Evolutionary conservation across 2,329 filamentous ascomycete species (phyloP), one percentile per base, ranked within the genome.

Genomic region (Fusarium floridanum): DNA sequence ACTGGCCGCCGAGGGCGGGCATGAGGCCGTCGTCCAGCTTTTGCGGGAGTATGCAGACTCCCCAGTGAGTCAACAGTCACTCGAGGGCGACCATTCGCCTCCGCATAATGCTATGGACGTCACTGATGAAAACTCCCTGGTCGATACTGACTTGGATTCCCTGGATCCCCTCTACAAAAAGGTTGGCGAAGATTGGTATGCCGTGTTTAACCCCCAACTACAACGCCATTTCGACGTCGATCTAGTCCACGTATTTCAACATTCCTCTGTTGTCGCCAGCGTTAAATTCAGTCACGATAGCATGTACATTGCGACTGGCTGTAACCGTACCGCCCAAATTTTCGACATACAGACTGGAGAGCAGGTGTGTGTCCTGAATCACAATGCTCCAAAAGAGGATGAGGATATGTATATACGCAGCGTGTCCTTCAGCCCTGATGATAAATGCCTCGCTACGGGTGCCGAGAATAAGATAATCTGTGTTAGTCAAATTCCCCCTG

Each of bases 391-490:
- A 5, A 0, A 48, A 27, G 8, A 5, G 22, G 5, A 4, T 16
- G 4, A 10, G 1, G 8, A 1, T 48, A 6, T 17, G 2, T 48
- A 27, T 16, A 6, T 27, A 27, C 9, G 22, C 45, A 48, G 45
- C 14, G 14, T 50, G 22, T 11, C 22, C 22, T 50, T 50, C 22
- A 50, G 45, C 5, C 14, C 45, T 11, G 22, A 50, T 27, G 45
- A 6, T 6, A 1, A 4, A 16, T 50, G 1, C 9, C 45, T 50
- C 3, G 45, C 45, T 11, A 50, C 45, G 45, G 5, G 16, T 27
- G 5, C 0, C 14, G 45, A 17, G 0, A 2, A 50, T 16, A 1
- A 0, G 10, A 24, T 27, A 22, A 9, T 50, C 27, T 27, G 2
- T 9, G 45, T 27, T 8, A 11, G 45, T 27, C 22, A 17, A 17